Evolutionary conservation across 2,329 filamentous ascomycete genomes (phyloP), one percentile per base, ranked within the genome.

Genomic region (Trichoderma sp.): DNA sequence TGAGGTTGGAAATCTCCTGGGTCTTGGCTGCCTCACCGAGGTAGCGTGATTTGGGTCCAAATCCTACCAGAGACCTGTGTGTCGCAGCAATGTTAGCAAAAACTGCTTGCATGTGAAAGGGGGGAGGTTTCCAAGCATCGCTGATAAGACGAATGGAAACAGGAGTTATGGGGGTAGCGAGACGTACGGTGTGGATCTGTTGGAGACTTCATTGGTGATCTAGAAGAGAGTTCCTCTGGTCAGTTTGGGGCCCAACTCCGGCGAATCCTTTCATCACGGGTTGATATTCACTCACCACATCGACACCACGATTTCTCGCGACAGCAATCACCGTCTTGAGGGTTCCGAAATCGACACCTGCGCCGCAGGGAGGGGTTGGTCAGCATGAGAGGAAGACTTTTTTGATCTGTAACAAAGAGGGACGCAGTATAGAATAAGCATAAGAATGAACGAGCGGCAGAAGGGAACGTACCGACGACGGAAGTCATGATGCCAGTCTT

Each of bases 121-220:
- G 68, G 34, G 57, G 32, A 32, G 28, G 68, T 17, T n/a, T 26
- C 39, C 9, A 50, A 20, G 20, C 26, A 20, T 58, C 68, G 53
- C 53, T 58, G 26, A 68, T 59, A 47, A 61, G 55, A 32, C 17
- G 26, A 28, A 36, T 28, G 13, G 8, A 36, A 47, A 34, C 32
- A 12, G 26, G 43, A 20, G 43, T 47, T 7, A 9, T 47, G 2
- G n/a, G 43, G 26, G 65, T 30, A 73, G 69, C 34, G 39, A 55
- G 70, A 91, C 94, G 88, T 93, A 98, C 93, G 96, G 96, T 78
- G 96, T 99, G 74, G 94, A 91, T 84, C 96, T 92, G 89, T 99
- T 98, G 77, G 96, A 99, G 78, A 98, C 96, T 85, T 99, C 96
- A 88, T 99, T 99, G 86, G 94, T 92, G 82, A 99, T 97, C 94